phyloP scores from a whole-genome alignment of 352 stramenopile species.

The Phytophthora litchii region DNA sequence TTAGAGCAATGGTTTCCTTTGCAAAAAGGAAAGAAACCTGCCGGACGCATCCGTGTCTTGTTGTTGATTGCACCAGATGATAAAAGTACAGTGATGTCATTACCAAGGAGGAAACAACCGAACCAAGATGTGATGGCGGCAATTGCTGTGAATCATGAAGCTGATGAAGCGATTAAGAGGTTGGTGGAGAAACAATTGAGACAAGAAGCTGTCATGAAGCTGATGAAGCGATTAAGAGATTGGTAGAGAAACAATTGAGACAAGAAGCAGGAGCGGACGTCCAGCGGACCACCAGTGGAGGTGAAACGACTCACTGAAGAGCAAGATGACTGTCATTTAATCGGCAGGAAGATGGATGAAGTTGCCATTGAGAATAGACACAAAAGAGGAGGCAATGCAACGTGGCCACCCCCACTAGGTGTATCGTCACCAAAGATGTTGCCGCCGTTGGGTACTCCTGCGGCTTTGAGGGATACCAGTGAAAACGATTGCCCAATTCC shows the following conservation, averaged over 20 bases:
- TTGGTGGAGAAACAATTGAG: constrained; percentile 49
- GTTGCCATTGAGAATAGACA: constrained; percentile 15
- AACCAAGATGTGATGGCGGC: constrained; percentile 53
- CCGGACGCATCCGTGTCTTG: constrained; percentile 53
- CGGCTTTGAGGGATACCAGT: constrained; percentile 6
- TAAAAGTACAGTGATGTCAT: neutral
- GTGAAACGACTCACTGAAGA: constrained; percentile 19
- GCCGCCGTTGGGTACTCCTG: constrained; percentile 30
- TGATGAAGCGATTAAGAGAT: constrained; percentile 46
- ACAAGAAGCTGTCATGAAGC: constrained; percentile 42
- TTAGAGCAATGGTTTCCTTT: constrained; percentile 65
- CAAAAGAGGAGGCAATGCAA: constrained; percentile 21
- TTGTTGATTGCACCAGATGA: constrained; percentile 37
- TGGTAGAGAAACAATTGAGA: constrained; percentile 44
- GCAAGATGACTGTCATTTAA: constrained; percentile 10
- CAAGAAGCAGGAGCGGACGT: constrained; percentile 32
- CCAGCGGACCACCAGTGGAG: constrained; percentile 27
- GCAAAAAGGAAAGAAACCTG: constrained; percentile 54
- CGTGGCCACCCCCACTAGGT: constrained; percentile 28
- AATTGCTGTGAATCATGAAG: constrained; percentile 57
- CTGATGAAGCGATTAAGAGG: constrained; percentile 66
- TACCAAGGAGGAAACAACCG: constrained; percentile 27
- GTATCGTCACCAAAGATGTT: constrained; percentile 34
- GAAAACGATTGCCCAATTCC: neutral
- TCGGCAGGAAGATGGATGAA: constrained; percentile 25